Percentiles rank a stretch among this genome's conserved stretches.
phyloP scores from a whole-genome alignment of 352 stramenopile genomes.

The Pythium insidiosum region DNA sequence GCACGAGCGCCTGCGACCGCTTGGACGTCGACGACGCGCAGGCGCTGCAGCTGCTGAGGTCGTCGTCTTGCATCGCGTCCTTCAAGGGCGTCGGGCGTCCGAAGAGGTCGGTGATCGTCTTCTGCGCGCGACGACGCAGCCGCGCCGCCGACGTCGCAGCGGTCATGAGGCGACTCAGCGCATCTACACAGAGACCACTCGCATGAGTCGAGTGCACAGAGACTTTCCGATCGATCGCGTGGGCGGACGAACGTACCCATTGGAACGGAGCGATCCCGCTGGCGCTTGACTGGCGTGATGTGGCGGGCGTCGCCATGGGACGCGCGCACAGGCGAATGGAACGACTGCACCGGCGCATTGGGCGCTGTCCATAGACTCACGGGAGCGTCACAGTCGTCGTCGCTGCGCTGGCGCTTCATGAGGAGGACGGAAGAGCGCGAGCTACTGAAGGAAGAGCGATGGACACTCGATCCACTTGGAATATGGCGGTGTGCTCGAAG shows the following conservation, averaged over 20 bases:
- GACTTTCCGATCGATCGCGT: too few relatives aligned
- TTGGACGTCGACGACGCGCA: slow-evolving; percentile 20
- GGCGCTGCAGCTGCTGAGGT: slow-evolving; percentile 32
- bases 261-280: slow-evolving; percentile 57
- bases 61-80: too few relatives aligned
- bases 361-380: too few relatives aligned
- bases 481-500: too few relatives aligned
- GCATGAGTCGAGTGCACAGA: too few relatives aligned
- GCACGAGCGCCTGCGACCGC: slow-evolving; percentile 6
- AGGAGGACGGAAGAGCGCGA: too few relatives aligned
- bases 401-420: slow-evolving; percentile 48
- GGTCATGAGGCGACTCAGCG: slow-evolving; percentile 70
- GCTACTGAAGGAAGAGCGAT: too few relatives aligned
- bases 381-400: slow-evolving; percentile 15
- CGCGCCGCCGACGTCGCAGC: slow-evolving; percentile 56
- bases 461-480: too few relatives aligned
- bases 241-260: slow-evolving; percentile 47
- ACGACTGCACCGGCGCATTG: too few relatives aligned
- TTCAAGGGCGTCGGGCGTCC: too few relatives aligned
- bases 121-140: slow-evolving; percentile 53
- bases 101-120: slow-evolving; percentile 26
- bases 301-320: slow-evolving; percentile 5
- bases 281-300: slow-evolving; percentile 38
- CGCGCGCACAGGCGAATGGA: too few relatives aligned
- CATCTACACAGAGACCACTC: slow-evolving; percentile 45